Evolutionary conservation across 495 filamentous ascomycete genomes (phyloP), one percentile per base, ranked within the genome.

Genomic region (Aspergillus panamensis): DNA sequence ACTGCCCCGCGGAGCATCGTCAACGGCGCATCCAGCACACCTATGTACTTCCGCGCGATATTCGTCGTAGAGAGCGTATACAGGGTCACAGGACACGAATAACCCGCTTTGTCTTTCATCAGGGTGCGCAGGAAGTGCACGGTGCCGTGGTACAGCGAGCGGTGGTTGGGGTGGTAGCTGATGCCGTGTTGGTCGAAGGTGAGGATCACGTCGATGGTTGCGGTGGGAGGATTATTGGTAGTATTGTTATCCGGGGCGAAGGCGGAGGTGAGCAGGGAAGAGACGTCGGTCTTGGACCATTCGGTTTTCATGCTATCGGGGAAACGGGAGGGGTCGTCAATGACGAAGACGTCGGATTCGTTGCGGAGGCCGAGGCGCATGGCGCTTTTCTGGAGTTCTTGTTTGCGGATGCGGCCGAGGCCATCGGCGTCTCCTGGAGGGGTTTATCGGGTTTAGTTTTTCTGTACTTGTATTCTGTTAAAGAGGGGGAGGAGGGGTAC

Each of bases 141-240:
- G 8, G 91, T 90, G 42, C 93, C 94, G 63, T 89, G 80, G 67
- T 90, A 91, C 0, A 96, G 82, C 3, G 89, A 88, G 44, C 88
- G 88, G 72, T 98, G 94, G 72, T 98, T 98, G 12, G 90, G 87
- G 71, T 98, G 94, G 39, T 80, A 79, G 53, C 90, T 95, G 19
- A 98, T 77, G 33, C 94, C 94, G 61, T 73, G 42, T 13, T 69
- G 62, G 73, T 98, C 94, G 69, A 98, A 98, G 8, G 94, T 97
- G 51, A 98, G 77, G 57, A 97, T 79, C 30, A 84, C 80, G 68
- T 96, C 90, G 63, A 96, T 89, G 8, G 82, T 82, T 3, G 86
- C 82, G 3, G 73, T 78, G 3, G 82, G 83, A 8, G 73, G 66
- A 42, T 44, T 47, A 63, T 68, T 48, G 43, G 48, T 42, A 29